Conservation (phyloP, 495 filamentous ascomycete genomes). For the Annulohypoxylon stygium region DNA sequence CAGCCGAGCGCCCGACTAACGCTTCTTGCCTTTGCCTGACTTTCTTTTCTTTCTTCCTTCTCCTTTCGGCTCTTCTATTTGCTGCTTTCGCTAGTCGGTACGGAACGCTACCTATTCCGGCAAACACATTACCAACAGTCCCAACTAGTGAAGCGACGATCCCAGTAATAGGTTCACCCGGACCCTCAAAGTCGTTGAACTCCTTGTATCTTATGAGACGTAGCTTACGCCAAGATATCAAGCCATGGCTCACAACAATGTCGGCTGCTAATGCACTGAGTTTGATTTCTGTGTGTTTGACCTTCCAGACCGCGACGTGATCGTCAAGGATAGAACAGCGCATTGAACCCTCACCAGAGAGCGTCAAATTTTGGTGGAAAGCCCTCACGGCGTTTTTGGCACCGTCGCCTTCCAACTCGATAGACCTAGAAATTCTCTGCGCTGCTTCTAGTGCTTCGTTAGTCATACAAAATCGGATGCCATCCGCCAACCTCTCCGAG, state of each 20-base stretch:
- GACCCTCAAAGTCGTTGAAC: constrained; percentile 85
- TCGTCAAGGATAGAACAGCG: constrained; percentile 75
- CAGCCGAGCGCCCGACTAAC: constrained; percentile 28
- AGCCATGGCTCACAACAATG: constrained; percentile 68
- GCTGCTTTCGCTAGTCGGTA: constrained; percentile 66
- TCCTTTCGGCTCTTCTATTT: constrained; percentile 59
- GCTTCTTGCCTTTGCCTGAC: constrained; percentile 28
- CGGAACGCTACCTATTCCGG: constrained; percentile 71
- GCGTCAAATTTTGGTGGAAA: constrained; percentile 74
- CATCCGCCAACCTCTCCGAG: constrained; percentile 72
- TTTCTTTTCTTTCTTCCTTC: constrained; percentile 56
- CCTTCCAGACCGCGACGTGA: constrained; percentile 75
- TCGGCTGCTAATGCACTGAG: constrained; percentile 77
- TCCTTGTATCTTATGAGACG: constrained; percentile 74
- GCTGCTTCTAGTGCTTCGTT: constrained; percentile 69
- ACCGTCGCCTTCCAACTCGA: constrained; percentile 78
- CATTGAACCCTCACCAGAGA: constrained; percentile 71
- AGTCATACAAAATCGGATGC: constrained; percentile 74
- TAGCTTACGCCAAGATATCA: constrained; percentile 74
- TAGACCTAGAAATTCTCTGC: constrained; percentile 69
- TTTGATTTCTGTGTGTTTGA: constrained; percentile 68
- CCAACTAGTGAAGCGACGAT: constrained; percentile 67
- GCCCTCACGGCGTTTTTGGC: constrained; percentile 76
- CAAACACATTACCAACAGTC: constrained; percentile 65
- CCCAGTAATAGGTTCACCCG: constrained; percentile 80